Evolutionary conservation across 1,139 yeast species (phyloP).

Genomic region (Wickerhamiella pararugosa): DNA sequence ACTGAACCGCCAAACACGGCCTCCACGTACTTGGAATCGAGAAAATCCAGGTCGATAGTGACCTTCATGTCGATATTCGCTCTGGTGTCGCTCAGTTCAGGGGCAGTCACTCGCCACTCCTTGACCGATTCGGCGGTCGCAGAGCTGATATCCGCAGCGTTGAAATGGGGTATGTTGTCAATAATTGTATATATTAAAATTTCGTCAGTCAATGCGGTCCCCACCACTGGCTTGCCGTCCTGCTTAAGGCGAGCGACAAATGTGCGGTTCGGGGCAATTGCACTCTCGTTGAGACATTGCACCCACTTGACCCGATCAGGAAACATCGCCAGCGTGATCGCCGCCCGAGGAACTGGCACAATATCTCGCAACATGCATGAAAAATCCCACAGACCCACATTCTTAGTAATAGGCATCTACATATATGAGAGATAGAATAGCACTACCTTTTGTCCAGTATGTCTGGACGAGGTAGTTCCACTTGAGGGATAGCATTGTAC

Average conservation of each 20-base stretch:
- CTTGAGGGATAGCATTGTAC: conserved; percentile 16
- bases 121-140: too few species aligned
- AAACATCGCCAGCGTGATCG: background rate
- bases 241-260: conserved; percentile 3
- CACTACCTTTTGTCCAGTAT: background rate
- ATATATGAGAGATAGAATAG: too few species aligned
- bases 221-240: conserved; percentile 1
- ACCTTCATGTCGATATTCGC: conserved; percentile 11
- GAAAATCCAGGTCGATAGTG: conserved; percentile 6
- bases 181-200: background rate
- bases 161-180: background rate
- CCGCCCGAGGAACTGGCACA: conserved; percentile 1
- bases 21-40: conserved; percentile 11
- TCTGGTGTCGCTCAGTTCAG: background rate
- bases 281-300: background rate
- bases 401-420: background rate
- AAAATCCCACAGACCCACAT: background rate
- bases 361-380: conserved; percentile 5
- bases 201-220: background rate
- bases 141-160: too few species aligned
- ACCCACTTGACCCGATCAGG: conserved; percentile 6
- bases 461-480: conserved; percentile 18
- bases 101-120: background rate
- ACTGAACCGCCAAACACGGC: conserved; percentile 13
- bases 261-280: background rate